A percentile compares a stretch with the other conserved stretches of the same genome.
Evolutionary conservation across 352 stramenopile species (phyloP).

Genomic region (Globisporangium ultimum): DNA sequence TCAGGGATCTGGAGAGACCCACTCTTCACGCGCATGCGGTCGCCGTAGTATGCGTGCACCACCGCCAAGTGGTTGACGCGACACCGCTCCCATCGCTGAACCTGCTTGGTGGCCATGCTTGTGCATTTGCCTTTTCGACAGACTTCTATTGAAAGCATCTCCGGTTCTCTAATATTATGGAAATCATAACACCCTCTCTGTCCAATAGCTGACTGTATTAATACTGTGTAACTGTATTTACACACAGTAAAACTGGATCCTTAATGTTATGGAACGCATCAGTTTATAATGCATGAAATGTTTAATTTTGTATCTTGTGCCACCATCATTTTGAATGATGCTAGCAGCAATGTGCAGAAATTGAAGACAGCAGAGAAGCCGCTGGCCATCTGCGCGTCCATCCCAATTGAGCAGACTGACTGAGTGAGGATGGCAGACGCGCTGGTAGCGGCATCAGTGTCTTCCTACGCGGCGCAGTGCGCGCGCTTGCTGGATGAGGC

Average conservation of each 20-base stretch:
- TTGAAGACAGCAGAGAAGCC: too few relatives aligned
- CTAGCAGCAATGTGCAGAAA: too few relatives aligned
- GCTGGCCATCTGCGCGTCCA: too few relatives aligned
- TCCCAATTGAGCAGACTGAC: too few relatives aligned
- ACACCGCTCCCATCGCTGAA: neutral
- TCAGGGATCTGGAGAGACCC: conserved; percentile 31
- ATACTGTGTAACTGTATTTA: neutral
- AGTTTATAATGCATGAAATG: neutral
- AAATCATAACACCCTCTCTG: too few relatives aligned
- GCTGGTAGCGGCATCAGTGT: conserved; percentile 8
- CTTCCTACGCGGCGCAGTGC: conserved; percentile 13
- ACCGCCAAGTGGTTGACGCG: conserved; percentile 41
- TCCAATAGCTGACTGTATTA: too few relatives aligned
- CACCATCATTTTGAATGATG: too few relatives aligned
- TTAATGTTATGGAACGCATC: neutral
- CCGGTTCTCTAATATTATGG: too few relatives aligned
- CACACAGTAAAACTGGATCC: neutral
- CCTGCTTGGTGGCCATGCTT: neutral
- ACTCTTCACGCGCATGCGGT: conserved; percentile 19
- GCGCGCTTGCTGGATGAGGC: conserved; percentile 27
- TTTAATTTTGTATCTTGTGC: too few relatives aligned
- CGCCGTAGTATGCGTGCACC: conserved; percentile 55
- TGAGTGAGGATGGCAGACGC: neutral
- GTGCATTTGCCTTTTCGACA: too few relatives aligned
- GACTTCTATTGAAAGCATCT: too few relatives aligned